These are phyloP conservation scores for Debaryomyces subglobosus DNA, from an alignment of 1,139 yeast genomes.

Conservation along the genomic window DNA sequence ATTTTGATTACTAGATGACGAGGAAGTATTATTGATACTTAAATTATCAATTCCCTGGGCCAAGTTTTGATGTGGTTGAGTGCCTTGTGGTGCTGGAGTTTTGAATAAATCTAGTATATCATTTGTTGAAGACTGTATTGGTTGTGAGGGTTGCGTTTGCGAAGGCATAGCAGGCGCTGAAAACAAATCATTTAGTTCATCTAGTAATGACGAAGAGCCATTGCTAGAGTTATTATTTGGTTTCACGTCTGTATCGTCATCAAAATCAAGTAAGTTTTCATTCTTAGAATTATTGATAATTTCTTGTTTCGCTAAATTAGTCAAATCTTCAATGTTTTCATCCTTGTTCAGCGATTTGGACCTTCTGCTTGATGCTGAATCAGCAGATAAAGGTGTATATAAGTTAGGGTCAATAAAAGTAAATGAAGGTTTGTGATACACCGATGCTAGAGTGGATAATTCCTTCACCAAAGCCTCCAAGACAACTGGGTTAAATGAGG, in stretches of 20 bases:
- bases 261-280: constrained; percentile 83
- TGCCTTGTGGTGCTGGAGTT: constrained; percentile 12
- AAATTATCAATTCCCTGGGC: constrained; percentile 26
- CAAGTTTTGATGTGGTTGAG: constrained; percentile 15
- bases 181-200: constrained; percentile 72
- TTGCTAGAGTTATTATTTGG: constrained; percentile 20
- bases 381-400: constrained; percentile 33
- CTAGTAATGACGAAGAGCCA: constrained; percentile 43
- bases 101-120: constrained; percentile 51
- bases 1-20: constrained; percentile 10
- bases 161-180: constrained; percentile 33
- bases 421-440: constrained; percentile 82
- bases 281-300: constrained; percentile 67
- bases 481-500: constrained; percentile 67
- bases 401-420: constrained; percentile 56
- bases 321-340: constrained; percentile 72
- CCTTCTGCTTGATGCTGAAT: constrained; percentile 12
- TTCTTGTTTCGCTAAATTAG: constrained; percentile 76
- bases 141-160: constrained; percentile 13
- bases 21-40: constrained; percentile 16
- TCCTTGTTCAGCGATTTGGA: constrained; percentile 23
- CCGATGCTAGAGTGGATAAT: constrained; percentile 84
- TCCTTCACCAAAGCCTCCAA: constrained; percentile 73
- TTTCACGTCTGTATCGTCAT: constrained; percentile 45
- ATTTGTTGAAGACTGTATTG: constrained; percentile 26